These are phyloP conservation scores for Penicillium flavigenum DNA, from an alignment of 495 filamentous ascomycete genomes.

Conservation along the genomic window DNA sequence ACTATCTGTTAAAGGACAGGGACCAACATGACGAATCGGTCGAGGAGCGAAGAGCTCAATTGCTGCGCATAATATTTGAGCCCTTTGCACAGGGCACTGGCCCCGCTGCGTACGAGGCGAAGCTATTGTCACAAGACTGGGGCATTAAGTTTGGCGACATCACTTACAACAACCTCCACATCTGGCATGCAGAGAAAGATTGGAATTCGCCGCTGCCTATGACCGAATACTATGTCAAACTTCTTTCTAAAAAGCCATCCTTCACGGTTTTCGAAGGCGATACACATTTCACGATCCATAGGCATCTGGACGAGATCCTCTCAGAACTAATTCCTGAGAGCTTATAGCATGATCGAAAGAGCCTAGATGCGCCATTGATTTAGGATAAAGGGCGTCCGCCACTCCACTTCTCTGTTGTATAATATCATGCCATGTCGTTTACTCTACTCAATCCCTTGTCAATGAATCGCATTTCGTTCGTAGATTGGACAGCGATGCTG, in stretches of 20 bases:
- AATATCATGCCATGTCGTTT: background rate
- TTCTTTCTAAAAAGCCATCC: slow-evolving; percentile 15
- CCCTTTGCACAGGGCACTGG: slow-evolving; percentile 25
- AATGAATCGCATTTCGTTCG: background rate
- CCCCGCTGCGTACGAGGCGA: slow-evolving; percentile 26
- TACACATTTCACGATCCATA: slow-evolving; percentile 24
- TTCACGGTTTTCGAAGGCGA: slow-evolving; percentile 17
- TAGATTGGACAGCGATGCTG: background rate
- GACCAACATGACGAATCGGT: background rate
- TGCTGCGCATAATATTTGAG: slow-evolving; percentile 20
- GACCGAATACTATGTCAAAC: slow-evolving; percentile 21
- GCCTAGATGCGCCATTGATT: background rate
- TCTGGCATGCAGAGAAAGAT: slow-evolving; percentile 41
- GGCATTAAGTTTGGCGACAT: slow-evolving; percentile 38
- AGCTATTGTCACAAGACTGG: slow-evolving; percentile 32
- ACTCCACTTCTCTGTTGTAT: background rate
- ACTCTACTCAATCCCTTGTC: background rate
- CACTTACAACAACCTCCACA: slow-evolving; percentile 22
- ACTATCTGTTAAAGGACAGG: slow-evolving; percentile 11
- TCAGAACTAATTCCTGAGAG: slow-evolving; percentile 13
- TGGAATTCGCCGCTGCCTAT: slow-evolving; percentile 28
- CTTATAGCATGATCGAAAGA: background rate
- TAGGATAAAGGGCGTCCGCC: background rate
- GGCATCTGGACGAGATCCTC: slow-evolving; percentile 16
- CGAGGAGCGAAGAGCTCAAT: slow-evolving; percentile 6